These are phyloP conservation scores for Nyctanthes arbortristis DNA, from an alignment of 257 asterid species.

Conservation along the genomic window DNA sequence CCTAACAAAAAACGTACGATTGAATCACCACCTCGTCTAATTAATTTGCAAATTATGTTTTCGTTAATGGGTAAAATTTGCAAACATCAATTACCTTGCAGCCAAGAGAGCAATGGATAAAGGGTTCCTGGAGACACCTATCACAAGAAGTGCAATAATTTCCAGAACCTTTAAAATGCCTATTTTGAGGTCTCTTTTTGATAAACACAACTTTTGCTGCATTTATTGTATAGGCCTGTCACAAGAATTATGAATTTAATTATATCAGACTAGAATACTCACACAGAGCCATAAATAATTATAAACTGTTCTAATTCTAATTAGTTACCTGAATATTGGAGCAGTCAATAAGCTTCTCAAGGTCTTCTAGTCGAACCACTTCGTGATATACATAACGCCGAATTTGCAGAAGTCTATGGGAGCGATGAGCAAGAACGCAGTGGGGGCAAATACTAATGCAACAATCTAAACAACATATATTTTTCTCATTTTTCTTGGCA, in stretches of 20 bases:
- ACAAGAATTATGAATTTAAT: neutral
- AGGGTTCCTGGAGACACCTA: slow-evolving; percentile 88
- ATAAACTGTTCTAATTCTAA: neutral
- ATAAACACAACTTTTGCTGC: slow-evolving; percentile 84
- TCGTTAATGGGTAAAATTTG: neutral
- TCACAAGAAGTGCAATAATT: slow-evolving; percentile 95
- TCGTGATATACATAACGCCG: slow-evolving; percentile 94
- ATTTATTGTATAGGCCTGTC: slow-evolving; percentile 87
- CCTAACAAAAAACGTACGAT: neutral
- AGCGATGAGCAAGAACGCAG: slow-evolving; percentile 76
- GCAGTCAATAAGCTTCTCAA: slow-evolving; percentile 88
- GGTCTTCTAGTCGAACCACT: slow-evolving; percentile 87
- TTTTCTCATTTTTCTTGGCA: slow-evolving; percentile 91
- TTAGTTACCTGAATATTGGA: slow-evolving; percentile 72
- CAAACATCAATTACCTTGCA: slow-evolving; percentile 66
- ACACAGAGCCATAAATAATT: neutral
- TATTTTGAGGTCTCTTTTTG: slow-evolving; percentile 90
- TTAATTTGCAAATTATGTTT: neutral
- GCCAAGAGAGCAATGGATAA: slow-evolving; percentile 88
- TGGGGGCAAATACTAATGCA: slow-evolving; percentile 95
- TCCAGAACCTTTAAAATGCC: slow-evolving; percentile 93
- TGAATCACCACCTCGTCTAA: neutral
- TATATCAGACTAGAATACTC: neutral
- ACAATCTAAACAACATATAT: slow-evolving; percentile 87
- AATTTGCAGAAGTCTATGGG: slow-evolving; percentile 85